phyloP scores from a whole-genome alignment of 192 early-diverging fungal species.

The Piromyces sp. region DNA sequence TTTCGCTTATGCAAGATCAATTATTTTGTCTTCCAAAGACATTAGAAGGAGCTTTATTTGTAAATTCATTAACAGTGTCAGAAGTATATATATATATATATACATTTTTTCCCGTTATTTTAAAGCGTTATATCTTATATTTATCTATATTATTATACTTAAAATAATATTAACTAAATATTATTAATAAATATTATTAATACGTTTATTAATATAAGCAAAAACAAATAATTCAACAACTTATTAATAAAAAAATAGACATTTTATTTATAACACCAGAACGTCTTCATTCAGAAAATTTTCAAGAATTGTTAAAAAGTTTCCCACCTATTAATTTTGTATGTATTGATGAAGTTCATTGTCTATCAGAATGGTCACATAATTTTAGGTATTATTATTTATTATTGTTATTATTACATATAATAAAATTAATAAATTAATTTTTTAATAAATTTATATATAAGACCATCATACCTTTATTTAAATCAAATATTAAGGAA shows the following conservation, averaged over 20 bases:
- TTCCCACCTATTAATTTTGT: conserved; percentile 38
- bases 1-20: conserved; percentile 77
- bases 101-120: too few relatives aligned
- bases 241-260: conserved; percentile 29
- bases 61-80: conserved; percentile 11
- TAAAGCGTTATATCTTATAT: too few relatives aligned
- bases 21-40: conserved; percentile 39
- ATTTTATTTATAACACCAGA: conserved; percentile 63
- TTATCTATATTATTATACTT: too few relatives aligned
- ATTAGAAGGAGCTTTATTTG: conserved; percentile 39
- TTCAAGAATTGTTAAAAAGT: conserved; percentile 28
- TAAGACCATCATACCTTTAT: conserved; percentile 34
- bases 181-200: too few relatives aligned
- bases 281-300: conserved; percentile 39
- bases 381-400: conserved; percentile 44
- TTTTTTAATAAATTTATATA: too few relatives aligned
- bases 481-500: conserved; percentile 25
- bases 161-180: too few relatives aligned
- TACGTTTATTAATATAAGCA: conserved; percentile 3
- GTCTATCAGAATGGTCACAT: conserved; percentile 71
- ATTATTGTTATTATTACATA: neutral
- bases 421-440: too few relatives aligned
- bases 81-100: conserved; percentile 1
- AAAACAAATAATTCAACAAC: conserved; percentile 15
- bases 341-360: conserved; percentile 71